Conservation (phyloP, 2,329 filamentous ascomycete species). For the Claviceps citrina region DNA sequence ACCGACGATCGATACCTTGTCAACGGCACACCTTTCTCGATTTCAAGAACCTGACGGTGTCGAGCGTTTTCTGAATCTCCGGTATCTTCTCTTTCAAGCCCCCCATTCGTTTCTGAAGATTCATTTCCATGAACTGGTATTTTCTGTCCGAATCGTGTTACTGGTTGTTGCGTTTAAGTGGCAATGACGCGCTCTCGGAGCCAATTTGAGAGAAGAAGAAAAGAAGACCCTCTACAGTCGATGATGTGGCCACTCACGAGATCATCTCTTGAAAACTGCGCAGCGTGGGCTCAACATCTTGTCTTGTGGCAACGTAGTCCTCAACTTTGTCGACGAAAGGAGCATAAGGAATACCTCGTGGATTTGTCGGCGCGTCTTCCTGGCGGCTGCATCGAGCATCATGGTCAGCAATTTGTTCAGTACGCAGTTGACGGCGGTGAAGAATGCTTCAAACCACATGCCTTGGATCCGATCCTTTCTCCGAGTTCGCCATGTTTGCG, state of each 20-base stretch:
- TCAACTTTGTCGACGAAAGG: conserved; percentile 81
- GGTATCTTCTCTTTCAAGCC: conserved; percentile 90
- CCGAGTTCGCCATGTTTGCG: conserved; percentile 26
- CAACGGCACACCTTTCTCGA: conserved; percentile 45
- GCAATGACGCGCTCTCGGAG: not conserved
- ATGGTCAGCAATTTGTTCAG: not conserved
- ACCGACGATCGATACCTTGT: not conserved
- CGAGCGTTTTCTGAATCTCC: conserved; percentile 89
- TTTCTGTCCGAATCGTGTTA: conserved; percentile 42
- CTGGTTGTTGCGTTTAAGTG: not conserved
- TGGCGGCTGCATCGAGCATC: conserved; percentile 15
- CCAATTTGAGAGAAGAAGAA: not conserved
- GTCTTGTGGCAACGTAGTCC: conserved; percentile 66
- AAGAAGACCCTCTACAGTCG: not conserved
- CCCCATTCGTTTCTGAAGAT: conserved; percentile 66
- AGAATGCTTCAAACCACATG: conserved; percentile 9
- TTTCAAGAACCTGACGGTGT: conserved; percentile 77
- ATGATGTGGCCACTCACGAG: conserved; percentile 40
- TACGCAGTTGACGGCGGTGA: not conserved
- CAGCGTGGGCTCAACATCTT: conserved; percentile 66
- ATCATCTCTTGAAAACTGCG: conserved; percentile 89
- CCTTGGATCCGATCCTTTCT: conserved; percentile 22
- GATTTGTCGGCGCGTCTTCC: conserved; percentile 50
- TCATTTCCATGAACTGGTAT: conserved; percentile 98
- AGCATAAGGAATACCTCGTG: conserved; percentile 67